Base-by-base conservation (phyloP, 192 early-diverging fungal genomes). In the Phlyctochytrium arcticum region DNA sequence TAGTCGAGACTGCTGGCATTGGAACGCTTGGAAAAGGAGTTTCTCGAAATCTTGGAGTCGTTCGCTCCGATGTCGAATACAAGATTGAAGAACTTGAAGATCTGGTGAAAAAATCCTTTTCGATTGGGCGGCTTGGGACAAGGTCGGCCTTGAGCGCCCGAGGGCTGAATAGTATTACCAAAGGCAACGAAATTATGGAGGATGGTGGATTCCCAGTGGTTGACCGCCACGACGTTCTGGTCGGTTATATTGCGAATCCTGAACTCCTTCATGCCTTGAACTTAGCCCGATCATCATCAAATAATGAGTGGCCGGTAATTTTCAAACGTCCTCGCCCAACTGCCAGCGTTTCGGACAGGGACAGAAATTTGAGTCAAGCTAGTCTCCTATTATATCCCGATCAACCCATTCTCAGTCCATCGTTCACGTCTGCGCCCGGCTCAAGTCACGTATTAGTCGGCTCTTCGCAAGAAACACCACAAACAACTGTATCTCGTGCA, bases 141-240 rank as follows among this genome's bases (percentile, higher is more conserved):
- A n/a, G n/a, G n/a, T n/a, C n/a, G n/a, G 39, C 39, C 39, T n/a
- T 12, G 21, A n/a, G 15, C 39, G 39, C 15, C 39, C 39, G 39
- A 44, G 12, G 15, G 21, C n/a, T n/a, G n/a, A n/a, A n/a, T n/a
- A n/a, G n/a, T n/a, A n/a, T n/a, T n/a, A 2, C 39, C 21, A 19
- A n/a, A 12, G 21, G 6, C 29, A 19, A 62, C 32, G 48, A 47
- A 9, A 8, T 23, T 21, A 9, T 24, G 24, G 54, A 44, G 29
- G 91, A 93, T 61, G 84, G 88, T 21, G 92, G 92, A 7, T 85
- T 94, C 34, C 89, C 91, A 1, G 78, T 94, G 42, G 70, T 94
- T 6, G 80, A 85, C 12, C 24, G 39, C 12, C 12, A 19, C 2
- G 39, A 44, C 21, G 39, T 44, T 1, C 69, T 94, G 9, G 80